Percentiles rank a stretch among this genome's conserved stretches.
phyloP scores from a whole-genome alignment of 2,329 filamentous ascomycete species.

The Venturia carpophila region DNA sequence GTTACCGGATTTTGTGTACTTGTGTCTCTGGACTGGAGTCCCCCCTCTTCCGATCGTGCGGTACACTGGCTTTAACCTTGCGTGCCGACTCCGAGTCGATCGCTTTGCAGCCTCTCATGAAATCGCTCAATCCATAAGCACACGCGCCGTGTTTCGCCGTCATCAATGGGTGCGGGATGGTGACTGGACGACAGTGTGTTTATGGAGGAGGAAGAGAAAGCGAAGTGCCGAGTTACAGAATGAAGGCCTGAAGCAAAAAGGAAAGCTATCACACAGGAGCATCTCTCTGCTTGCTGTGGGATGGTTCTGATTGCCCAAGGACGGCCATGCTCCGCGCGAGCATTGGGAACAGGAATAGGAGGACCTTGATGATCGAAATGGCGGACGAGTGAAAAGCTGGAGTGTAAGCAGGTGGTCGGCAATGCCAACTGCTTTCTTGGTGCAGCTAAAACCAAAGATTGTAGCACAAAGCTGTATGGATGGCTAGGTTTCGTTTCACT shows the following conservation, averaged over 20 bases:
- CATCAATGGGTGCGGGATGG: background rate
- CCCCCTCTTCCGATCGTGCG: background rate
- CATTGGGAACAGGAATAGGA: background rate
- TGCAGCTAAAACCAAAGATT: conserved; percentile 3
- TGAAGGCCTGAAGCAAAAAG: background rate
- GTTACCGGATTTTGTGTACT: background rate
- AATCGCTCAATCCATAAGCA: background rate
- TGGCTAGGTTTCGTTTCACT: background rate
- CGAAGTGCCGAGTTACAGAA: background rate
- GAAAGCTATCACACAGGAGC: background rate
- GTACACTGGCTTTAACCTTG: background rate
- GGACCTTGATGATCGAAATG: no score
- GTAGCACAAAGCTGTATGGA: background rate
- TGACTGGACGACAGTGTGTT: background rate
- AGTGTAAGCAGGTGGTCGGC: background rate
- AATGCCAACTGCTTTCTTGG: background rate
- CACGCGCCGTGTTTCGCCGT: conserved; percentile 3
- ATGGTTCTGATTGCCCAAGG: background rate
- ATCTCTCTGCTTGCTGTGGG: background rate
- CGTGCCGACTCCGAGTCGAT: background rate
- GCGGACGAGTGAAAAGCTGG: background rate
- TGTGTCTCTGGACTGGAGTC: background rate
- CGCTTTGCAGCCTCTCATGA: background rate
- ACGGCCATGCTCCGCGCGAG: background rate
- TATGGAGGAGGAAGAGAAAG: background rate